Evolutionary conservation across 495 filamentous ascomycete genomes (phyloP), one percentile per base, ranked within the genome.

Genomic region (Tuber aestivum): DNA sequence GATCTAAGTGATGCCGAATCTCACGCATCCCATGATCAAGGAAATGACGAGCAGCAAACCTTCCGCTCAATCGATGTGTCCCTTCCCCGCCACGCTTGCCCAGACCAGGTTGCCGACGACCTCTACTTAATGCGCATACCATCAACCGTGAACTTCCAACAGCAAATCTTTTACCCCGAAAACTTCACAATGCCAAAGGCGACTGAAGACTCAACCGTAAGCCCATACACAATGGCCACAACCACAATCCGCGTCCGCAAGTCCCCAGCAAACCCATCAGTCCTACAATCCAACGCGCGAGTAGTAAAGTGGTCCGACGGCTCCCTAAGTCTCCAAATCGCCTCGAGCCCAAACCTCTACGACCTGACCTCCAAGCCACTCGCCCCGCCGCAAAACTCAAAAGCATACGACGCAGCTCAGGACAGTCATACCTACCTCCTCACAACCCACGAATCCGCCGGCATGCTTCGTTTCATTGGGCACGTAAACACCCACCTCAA

Each of bases 271-370:
- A 85, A 92, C 74, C 86, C 87, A 10, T 79, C 83, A 20, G 77
- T 86, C 27, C 84, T 91, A 23, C 90, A 93, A 80, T 92, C 90
- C 5, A 93, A 93, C 80, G 89, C 91, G 23, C 90, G 91, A 32
- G 85, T 93, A 45, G 87, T 92, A 65, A 88, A 87, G 75, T 93
- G 91, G 91, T 90, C 90, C 69, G 92, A 93, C 80, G 91, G 91
- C 45, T 91, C 90, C 7, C 84, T 92, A 48, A 92, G 91, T 20
- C 85, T 93, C 9, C 91, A 93, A 81, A 85, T 93, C 45, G 91
- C 90, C 37, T 89, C 88, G 6, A 89, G 91, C 6, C 84, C 85
- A 41, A 88, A 89, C 73, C 91, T 93, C 82, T 92, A 92, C 83
- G 87, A 89, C 74, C 87, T 92, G 68, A 83, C 88, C 72, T 87